Conservation (phyloP, 1,284 basidiomycete species). For the Lentinus polychrous region DNA sequence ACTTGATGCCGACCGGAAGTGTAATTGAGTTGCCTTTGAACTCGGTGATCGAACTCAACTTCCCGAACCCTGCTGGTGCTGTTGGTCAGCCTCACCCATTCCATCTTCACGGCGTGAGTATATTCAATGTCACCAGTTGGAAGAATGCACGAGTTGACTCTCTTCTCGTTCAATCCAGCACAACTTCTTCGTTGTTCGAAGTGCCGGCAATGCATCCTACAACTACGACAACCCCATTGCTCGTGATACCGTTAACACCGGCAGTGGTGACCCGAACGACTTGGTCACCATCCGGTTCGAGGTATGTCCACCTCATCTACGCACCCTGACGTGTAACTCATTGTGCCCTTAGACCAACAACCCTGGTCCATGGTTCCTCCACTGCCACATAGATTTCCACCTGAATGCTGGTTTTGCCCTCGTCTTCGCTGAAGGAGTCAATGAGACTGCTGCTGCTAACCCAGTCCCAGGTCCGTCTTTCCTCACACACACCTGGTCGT, state of each 20-base stretch:
- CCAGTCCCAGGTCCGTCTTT: conserved; percentile 12
- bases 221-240: conserved; percentile 34
- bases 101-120: conserved; percentile 32
- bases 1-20: conserved; percentile 25
- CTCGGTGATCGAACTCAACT: conserved; percentile 28
- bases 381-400: conserved; percentile 5
- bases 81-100: conserved; percentile 29
- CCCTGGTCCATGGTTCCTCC: conserved; percentile 6
- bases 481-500: neutral
- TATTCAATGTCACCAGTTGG: too few species aligned
- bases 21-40: conserved; percentile 23
- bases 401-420: conserved; percentile 3
- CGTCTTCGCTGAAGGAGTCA: conserved; percentile 1
- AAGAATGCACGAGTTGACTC: too few species aligned
- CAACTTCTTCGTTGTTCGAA: conserved; percentile 22
- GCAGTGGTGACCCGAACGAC: conserved; percentile 16
- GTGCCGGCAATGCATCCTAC: conserved; percentile 19
- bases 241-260: conserved; percentile 20
- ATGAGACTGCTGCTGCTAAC: conserved; percentile 11
- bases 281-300: conserved; percentile 16
- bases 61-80: conserved; percentile 20
- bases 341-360: conserved; percentile 2
- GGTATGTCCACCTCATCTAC: neutral
- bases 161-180: too few species aligned
- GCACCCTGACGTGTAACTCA: neutral